Base-by-base conservation (phyloP, 2,329 filamentous ascomycete genomes). In the Zymoseptoria ardabiliae region DNA sequence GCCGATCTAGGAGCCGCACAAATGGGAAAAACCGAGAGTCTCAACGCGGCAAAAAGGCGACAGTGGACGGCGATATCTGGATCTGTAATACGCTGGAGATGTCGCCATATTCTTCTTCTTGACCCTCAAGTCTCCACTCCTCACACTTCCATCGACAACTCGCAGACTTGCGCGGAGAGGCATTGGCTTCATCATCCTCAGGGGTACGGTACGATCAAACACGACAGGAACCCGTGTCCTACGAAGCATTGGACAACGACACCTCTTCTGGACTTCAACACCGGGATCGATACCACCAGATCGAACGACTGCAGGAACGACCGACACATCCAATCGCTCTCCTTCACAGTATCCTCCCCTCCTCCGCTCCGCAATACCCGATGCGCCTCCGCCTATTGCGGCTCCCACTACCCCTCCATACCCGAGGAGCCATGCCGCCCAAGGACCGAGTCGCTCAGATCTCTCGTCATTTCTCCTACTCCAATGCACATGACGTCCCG, bases 391-490 rank as follows among this genome's bases (percentile, higher is more conserved):
- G 25, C 62, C 55, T 54, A 60, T 45, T 45, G 35, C 35, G 35
- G 35, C 35, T n/a, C 17, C 1, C 17, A 13, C 13, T 45, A 45
- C 35, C 35, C 35, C 35, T 45, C 35, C 35, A 13, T 45, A 45
- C 35, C 35, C 35, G 35, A 13, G 17, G 4, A n/a, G 17, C 35
- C 17, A 78, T 79, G 71, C 77, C 77, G 71, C 77, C 70, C 53
- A 63, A 63, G 48, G 66, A 71, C 72, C 69, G 76, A 76, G 65
- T 76, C 71, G 68, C 76, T 72, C 80, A 85, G 72, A 81, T 87
- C 71, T 81, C 82, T 65, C 80, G 82, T 73, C 84, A 87, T 70
- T 77, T 87, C 65, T 79, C 82, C 69, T 75, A 79, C 66, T 73
- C 79, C 65, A 78, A 78, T 66, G 77, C 82, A 60, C 75, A 81